These are phyloP conservation scores for Hibiscus mutabilis DNA, from an alignment of 345 rosid species.

Conservation along the genomic window DNA sequence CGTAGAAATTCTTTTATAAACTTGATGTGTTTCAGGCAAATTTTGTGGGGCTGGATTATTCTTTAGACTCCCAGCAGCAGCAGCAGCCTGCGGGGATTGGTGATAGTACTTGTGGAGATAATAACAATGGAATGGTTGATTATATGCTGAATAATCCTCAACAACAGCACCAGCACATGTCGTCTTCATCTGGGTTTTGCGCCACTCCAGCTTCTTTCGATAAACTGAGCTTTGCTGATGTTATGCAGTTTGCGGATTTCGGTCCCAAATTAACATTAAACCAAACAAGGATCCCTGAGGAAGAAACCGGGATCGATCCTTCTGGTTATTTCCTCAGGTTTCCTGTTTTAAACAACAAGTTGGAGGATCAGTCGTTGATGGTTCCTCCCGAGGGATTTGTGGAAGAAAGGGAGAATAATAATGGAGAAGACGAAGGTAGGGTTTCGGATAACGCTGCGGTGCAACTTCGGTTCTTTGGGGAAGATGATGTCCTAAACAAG, in stretches of 20 bases:
- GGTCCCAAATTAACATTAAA: constrained; percentile 69
- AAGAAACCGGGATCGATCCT: constrained; percentile 65
- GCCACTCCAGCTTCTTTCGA: constrained; percentile 47
- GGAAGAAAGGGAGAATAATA: constrained; percentile 12
- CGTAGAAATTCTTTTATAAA: constrained; percentile 18
- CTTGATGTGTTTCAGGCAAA: constrained; percentile 37
- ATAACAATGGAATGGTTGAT: constrained; percentile 41
- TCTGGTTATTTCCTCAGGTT: constrained; percentile 83
- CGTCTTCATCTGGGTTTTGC: constrained; percentile 36
- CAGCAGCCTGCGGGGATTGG: constrained; percentile 24
- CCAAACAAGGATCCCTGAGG: constrained; percentile 48
- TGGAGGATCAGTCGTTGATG: constrained; percentile 29
- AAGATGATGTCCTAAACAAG: constrained; percentile 30
- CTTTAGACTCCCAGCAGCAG: constrained; percentile 33
- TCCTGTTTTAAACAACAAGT: constrained; percentile 62
- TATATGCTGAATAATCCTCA: constrained; percentile 46
- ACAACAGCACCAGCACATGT: constrained; percentile 34
- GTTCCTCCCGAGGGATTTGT: constrained; percentile 18
- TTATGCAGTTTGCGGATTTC: constrained; percentile 85
- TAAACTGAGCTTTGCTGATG: constrained; percentile 69
- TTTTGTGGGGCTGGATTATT: constrained; percentile 36
- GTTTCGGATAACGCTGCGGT: constrained; percentile 38
- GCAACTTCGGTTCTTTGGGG: constrained; percentile 47
- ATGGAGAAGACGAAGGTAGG: constrained; percentile 41
- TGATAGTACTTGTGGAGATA: constrained; percentile 24